These are phyloP conservation scores for Lactarius vividus DNA, from an alignment of 768 basidiomycete genomes.

Conservation along the genomic window DNA sequence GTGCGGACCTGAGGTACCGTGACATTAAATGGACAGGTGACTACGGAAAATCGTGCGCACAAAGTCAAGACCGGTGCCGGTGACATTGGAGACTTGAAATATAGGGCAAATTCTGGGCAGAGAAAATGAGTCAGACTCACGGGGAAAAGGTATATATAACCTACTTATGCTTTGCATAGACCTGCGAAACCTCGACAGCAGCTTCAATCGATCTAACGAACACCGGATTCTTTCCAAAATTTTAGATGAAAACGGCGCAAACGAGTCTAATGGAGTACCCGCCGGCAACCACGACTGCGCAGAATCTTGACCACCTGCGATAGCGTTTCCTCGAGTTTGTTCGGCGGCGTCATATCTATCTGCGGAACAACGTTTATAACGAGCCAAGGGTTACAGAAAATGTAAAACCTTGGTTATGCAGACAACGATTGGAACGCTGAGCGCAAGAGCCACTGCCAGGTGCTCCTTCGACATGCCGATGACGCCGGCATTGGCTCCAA, in stretches of 20 bases:
- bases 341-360: conserved; percentile 98
- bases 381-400: neutral
- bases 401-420: conserved; percentile 83
- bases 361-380: conserved; percentile 29
- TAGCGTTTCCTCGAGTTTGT: conserved; percentile 86
- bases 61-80: conserved; percentile 84
- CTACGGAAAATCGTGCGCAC: conserved; percentile 39
- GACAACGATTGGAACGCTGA: conserved; percentile 90
- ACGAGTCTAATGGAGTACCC: conserved; percentile 27
- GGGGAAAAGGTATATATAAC: conserved; percentile 22
- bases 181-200: conserved; percentile 73
- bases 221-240: conserved; percentile 62
- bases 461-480: conserved; percentile 97
- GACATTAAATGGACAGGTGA: neutral
- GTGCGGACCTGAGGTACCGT: conserved; percentile 58
- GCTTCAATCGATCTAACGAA: conserved; percentile 81
- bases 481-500: conserved; percentile 91
- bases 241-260: conserved; percentile 1
- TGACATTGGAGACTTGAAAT: conserved; percentile 91
- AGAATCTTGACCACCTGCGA: conserved; percentile 93
- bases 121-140: neutral
- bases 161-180: conserved; percentile 72
- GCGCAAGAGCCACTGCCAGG: conserved; percentile 87
- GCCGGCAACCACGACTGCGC: conserved; percentile 91
- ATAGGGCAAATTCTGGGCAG: conserved; percentile 75